A percentile compares a stretch with the other conserved stretches of the same genome.
phyloP scores from a whole-genome alignment of 2,329 filamentous ascomycete genomes.

The Chaetomium sp. region DNA sequence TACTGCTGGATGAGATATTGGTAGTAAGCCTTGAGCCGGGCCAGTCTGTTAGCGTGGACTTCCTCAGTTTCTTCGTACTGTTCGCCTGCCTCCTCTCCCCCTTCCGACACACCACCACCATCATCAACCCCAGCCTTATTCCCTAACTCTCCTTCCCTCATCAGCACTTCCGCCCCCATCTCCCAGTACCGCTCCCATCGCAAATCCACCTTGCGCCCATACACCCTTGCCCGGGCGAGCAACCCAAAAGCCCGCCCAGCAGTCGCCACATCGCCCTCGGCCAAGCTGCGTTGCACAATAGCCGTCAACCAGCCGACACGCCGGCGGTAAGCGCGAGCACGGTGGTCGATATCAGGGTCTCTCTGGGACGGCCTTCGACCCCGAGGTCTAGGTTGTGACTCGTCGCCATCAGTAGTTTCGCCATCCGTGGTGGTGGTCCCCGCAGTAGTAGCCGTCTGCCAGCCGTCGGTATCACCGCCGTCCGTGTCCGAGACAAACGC shows the following conservation, averaged over 20 bases:
- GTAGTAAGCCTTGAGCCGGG: conserved; percentile 55
- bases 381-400: neutral
- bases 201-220: conserved; percentile 57
- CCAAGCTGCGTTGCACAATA: conserved; percentile 65
- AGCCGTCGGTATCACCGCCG: conserved; percentile 9
- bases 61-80: neutral
- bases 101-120: neutral
- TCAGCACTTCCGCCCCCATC: conserved; percentile 75
- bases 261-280: conserved; percentile 61
- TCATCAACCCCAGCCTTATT: neutral
- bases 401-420: conserved; percentile 18
- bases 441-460: neutral
- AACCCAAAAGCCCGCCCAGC: conserved; percentile 71
- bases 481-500: neutral
- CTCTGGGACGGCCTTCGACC: neutral
- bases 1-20: conserved; percentile 71
- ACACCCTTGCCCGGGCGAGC: conserved; percentile 51
- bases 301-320: conserved; percentile 63
- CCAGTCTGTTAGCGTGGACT: conserved; percentile 34
- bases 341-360: conserved; percentile 4
- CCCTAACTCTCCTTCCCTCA: conserved; percentile 48
- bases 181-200: conserved; percentile 69
- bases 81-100: conserved; percentile 10
- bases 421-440: conserved; percentile 4
- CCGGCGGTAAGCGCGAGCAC: conserved; percentile 26